Evolutionary conservation across 2,329 filamentous ascomycete species (phyloP).

Genomic region (Lecanicillium sp.): DNA sequence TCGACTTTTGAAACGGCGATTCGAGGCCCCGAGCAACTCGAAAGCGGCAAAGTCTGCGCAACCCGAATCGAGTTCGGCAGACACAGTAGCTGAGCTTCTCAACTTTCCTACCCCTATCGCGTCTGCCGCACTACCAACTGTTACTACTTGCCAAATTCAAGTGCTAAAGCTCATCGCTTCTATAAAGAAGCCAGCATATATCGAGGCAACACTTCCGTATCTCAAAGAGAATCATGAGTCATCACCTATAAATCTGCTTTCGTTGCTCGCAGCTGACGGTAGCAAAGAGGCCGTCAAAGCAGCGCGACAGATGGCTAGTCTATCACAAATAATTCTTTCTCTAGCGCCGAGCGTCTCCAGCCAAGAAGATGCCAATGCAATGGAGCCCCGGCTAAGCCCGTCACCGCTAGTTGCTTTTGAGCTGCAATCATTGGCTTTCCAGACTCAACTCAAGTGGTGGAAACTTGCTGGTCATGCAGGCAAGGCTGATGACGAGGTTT

Average conservation of each 20-base stretch:
- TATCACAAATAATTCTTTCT: slow-evolving; percentile 57
- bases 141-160: slow-evolving; percentile 58
- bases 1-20: slow-evolving; percentile 52
- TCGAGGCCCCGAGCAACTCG: slow-evolving; percentile 34
- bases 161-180: slow-evolving; percentile 54
- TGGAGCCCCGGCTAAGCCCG: slow-evolving; percentile 45
- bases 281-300: slow-evolving; percentile 46
- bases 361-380: slow-evolving; percentile 49
- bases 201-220: slow-evolving; percentile 48
- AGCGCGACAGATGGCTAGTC: slow-evolving; percentile 55
- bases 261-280: slow-evolving; percentile 32
- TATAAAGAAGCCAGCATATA: slow-evolving; percentile 48
- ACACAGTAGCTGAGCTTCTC: slow-evolving; percentile 48
- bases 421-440: slow-evolving; percentile 56
- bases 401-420: slow-evolving; percentile 50
- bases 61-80: slow-evolving; percentile 20
- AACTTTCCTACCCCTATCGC: slow-evolving; percentile 44
- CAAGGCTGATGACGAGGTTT: slow-evolving; percentile 53
- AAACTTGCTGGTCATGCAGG: slow-evolving; percentile 49
- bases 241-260: slow-evolving; percentile 51
- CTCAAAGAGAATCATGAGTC: slow-evolving; percentile 43
- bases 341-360: slow-evolving; percentile 59
- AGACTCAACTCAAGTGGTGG: slow-evolving; percentile 58
- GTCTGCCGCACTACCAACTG: slow-evolving; percentile 39
- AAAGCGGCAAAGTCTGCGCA: slow-evolving; percentile 22